phyloP scores from a whole-genome alignment of 1,139 yeast genomes.

The Diutina neorugosa region DNA sequence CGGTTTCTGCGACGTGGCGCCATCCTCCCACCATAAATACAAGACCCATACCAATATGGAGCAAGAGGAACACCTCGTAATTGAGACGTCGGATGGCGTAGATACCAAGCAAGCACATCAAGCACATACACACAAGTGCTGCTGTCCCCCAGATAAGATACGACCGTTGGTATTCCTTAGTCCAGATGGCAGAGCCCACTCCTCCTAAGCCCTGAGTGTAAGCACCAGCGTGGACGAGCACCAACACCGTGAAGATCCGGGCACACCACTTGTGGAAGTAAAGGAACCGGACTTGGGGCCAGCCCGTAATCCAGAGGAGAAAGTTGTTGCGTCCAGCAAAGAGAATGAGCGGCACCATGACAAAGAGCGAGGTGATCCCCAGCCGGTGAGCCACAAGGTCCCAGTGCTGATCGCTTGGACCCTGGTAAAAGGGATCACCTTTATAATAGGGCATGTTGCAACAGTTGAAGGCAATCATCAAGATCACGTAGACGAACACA shows the following conservation, averaged over 20 bases:
- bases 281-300: not conserved
- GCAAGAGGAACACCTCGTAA: conserved; percentile 33
- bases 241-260: conserved; percentile 18
- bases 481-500: not conserved
- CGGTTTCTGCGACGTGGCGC: conserved; percentile 29
- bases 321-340: conserved; percentile 4
- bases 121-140: not conserved
- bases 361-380: not conserved
- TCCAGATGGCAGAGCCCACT: conserved; percentile 5
- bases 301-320: not conserved
- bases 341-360: not conserved
- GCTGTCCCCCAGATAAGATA: conserved; percentile 9
- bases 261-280: conserved; percentile 1
- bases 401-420: not conserved
- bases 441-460: not conserved
- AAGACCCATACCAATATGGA: conserved; percentile 29
- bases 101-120: not conserved
- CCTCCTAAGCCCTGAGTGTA: conserved; percentile 12
- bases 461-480: not conserved
- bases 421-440: not conserved
- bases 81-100: not conserved
- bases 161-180: conserved; percentile 6
- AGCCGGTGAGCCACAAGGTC: not conserved
- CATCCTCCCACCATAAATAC: conserved; percentile 34
- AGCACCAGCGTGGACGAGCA: conserved; percentile 27